Conservation (phyloP, 129 eudicot species). For the Glebionis coronaria region DNA sequence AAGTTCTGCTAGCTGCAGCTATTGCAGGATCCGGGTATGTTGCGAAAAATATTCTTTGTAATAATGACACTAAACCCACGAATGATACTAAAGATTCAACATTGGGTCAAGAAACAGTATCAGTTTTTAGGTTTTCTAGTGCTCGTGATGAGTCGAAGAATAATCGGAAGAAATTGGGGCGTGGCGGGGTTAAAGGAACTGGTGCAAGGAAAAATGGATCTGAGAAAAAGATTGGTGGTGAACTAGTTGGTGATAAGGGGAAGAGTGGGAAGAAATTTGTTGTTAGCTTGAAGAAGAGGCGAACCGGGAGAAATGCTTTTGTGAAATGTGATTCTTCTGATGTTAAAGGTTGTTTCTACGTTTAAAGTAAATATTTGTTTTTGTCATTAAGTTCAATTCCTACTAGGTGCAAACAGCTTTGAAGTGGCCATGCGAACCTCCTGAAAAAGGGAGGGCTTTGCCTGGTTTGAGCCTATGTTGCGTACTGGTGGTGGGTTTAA, state of each 20-base stretch:
- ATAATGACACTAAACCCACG: slow-evolving; percentile 18
- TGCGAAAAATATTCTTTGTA: slow-evolving; percentile 49
- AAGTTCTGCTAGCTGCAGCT: slow-evolving; percentile 76
- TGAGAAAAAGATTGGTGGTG: neutral
- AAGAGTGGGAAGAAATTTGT: slow-evolving; percentile 2
- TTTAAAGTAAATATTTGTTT: too few species aligned
- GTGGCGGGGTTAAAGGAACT: slow-evolving; percentile 21
- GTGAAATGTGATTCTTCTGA: slow-evolving; percentile 1
- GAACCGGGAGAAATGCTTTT: neutral
- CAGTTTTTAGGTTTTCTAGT: slow-evolving; percentile 72
- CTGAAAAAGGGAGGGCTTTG: too few species aligned
- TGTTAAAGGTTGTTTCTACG: neutral
- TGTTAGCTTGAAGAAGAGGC: slow-evolving; percentile 11
- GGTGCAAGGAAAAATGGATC: neutral
- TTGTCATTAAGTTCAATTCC: too few species aligned
- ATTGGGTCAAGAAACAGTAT: slow-evolving; percentile 19
- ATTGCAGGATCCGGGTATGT: slow-evolving; percentile 79
- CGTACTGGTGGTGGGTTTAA: too few species aligned
- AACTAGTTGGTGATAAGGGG: neutral
- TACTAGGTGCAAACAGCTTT: too few species aligned
- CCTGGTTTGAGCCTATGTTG: too few species aligned
- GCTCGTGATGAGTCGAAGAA: slow-evolving; percentile 32
- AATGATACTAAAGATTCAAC: slow-evolving; percentile 9
- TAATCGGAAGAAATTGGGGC: slow-evolving; percentile 30
- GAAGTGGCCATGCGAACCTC: too few species aligned